These are phyloP conservation scores for Neofusicoccum parvum DNA, from an alignment of 2,329 filamentous ascomycete genomes.

Conservation along the genomic window DNA sequence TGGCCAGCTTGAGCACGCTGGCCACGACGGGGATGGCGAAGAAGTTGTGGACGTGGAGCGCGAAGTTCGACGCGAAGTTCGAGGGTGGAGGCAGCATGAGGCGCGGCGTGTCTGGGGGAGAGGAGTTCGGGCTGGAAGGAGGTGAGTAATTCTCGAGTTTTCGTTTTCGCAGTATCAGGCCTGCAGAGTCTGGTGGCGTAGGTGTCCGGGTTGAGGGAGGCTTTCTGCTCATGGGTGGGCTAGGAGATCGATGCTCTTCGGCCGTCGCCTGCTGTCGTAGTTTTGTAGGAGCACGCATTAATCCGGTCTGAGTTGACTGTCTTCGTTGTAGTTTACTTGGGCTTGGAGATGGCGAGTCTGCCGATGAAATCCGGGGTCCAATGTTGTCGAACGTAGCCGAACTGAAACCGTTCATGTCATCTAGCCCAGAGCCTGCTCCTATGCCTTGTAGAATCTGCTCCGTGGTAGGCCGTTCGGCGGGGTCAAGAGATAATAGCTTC, in stretches of 20 bases:
- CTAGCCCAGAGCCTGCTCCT: constrained; percentile 61
- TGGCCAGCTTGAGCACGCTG: constrained; percentile 52
- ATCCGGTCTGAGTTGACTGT: constrained; percentile 27
- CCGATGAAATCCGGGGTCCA: constrained; percentile 46
- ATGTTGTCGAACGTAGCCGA: constrained; percentile 37
- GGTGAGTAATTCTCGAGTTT: constrained; percentile 15
- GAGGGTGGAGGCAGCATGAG: constrained; percentile 25
- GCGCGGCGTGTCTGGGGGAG: background rate
- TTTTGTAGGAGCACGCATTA: constrained; percentile 36
- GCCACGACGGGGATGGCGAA: constrained; percentile 36
- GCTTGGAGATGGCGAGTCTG: constrained; percentile 44
- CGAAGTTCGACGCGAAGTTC: constrained; percentile 28
- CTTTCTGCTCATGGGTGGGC: constrained; percentile 29
- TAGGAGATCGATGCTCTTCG: constrained; percentile 35
- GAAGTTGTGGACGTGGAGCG: constrained; percentile 36
- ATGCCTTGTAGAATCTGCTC: constrained; percentile 82
- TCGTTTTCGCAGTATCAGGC: constrained; percentile 13
- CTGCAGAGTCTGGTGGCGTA: constrained; percentile 11
- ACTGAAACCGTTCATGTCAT: constrained; percentile 48
- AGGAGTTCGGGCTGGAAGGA: background rate
- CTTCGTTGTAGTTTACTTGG: constrained; percentile 30
- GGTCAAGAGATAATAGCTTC: constrained; percentile 75
- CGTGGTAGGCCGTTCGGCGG: constrained; percentile 76
- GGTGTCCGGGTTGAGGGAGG: background rate
- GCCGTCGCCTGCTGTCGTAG: constrained; percentile 34